Conservation (phyloP, 192 early-diverging fungal species). For the Podila epigama region DNA sequence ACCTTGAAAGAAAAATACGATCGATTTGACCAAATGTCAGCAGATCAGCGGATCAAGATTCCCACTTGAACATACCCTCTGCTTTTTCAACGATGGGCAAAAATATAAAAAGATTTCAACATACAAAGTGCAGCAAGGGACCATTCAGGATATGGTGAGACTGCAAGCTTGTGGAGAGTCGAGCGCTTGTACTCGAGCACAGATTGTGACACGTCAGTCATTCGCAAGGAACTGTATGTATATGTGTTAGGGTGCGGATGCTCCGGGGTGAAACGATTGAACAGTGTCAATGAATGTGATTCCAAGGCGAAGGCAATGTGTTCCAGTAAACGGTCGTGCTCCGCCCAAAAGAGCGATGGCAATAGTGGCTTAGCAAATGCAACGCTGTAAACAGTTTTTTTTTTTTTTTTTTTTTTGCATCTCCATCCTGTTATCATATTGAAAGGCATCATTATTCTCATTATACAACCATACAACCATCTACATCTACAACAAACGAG, state of each 20-base stretch:
- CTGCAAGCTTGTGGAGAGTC: slow-evolving; percentile 20
- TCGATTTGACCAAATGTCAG: not conserved
- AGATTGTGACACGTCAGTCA: slow-evolving; percentile 9
- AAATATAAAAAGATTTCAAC: not conserved
- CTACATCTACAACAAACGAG: not conserved
- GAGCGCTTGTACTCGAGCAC: slow-evolving; percentile 27
- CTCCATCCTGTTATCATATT: too few relatives aligned
- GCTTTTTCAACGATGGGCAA: not conserved
- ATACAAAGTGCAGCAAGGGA: slow-evolving; percentile 39
- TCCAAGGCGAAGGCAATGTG: too few relatives aligned
- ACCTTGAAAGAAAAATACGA: not conserved
- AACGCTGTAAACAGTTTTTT: not conserved
- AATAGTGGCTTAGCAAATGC: too few relatives aligned
- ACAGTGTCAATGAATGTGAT: not conserved
- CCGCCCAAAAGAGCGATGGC: too few relatives aligned
- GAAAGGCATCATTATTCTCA: too few relatives aligned
- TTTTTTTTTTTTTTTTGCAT: not conserved
- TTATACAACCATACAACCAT: too few relatives aligned
- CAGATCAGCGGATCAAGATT: too few relatives aligned
- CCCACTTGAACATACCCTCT: too few relatives aligned
- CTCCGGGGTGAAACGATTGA: not conserved
- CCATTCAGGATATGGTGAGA: slow-evolving; percentile 37
- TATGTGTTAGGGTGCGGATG: not conserved
- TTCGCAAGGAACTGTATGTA: not conserved
- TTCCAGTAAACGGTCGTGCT: too few relatives aligned